Evolutionary conservation across 495 filamentous ascomycete genomes (phyloP), one percentile per base, ranked within the genome.

Genomic region (Penicillium samsonianum): DNA sequence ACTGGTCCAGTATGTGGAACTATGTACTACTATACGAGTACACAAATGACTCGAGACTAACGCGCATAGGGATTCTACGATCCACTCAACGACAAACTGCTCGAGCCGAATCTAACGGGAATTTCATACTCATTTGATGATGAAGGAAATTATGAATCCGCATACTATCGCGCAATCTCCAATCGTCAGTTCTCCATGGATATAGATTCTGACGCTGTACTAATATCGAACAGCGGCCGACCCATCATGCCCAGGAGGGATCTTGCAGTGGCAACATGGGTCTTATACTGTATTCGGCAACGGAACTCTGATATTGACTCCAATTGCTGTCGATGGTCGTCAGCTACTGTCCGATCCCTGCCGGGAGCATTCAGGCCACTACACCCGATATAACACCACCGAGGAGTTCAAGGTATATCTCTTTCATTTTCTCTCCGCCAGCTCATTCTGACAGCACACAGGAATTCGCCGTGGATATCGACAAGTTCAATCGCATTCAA

Each of bases 221-320:
- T 55, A 23, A 55, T 25, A 17, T 37, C 16, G 7, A 38, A 35
- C 50, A 90, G 88, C 89, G 31, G 65, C 70, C 33, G 73, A 79
- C 16, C 89, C 89, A 14, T 63, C 70, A 47, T 92, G 89, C 66
- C 86, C 89, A 1, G 70, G 76, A 45, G 88, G 83, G 11, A 80
- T 91, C 16, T 82, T 91, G 77, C 89, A 91, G 68, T 92, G 84
- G 79, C 89, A 92, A 64, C 89, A 92, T 66, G 89, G 90, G 30
- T 80, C 71, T 50, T 90, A 82, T 63, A 72, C 67, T 3, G 63
- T 82, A 50, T 74, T 77, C 40, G 64, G 74, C 22, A 82, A 88
- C 61, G 82, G 84, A 31, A 85, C 83, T 9, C 69, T 92, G 28
- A 71, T 68, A 11, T 73, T 91, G 42, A 77, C 68, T 0, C 89